Conservation (phyloP, 306 rosid genomes). For the Boehmeria nivea region DNA sequence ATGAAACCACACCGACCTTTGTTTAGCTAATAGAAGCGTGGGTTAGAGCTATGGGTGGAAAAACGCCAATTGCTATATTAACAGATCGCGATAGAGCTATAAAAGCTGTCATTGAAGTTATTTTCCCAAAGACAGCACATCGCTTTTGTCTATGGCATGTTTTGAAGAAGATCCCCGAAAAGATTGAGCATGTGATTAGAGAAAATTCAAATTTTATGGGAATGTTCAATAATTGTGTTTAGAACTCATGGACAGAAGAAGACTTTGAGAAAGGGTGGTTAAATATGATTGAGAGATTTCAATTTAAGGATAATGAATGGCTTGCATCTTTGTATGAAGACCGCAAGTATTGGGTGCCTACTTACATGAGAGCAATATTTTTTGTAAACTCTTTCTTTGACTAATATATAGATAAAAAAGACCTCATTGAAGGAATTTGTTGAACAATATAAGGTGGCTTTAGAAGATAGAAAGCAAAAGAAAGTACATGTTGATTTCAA, state of each 20-base stretch:
- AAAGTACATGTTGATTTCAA: slow-evolving; percentile 41
- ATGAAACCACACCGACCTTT: slow-evolving; percentile 32
- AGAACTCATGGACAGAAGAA: neutral
- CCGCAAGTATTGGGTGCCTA: neutral
- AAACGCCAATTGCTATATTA: slow-evolving; percentile 29
- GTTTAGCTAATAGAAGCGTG: slow-evolving; percentile 43
- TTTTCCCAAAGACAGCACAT: slow-evolving; percentile 34
- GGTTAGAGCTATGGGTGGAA: slow-evolving; percentile 34
- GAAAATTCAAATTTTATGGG: neutral
- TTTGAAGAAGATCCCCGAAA: neutral
- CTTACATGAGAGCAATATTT: slow-evolving; percentile 1
- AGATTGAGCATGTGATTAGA: neutral
- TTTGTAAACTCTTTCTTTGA: slow-evolving; percentile 36
- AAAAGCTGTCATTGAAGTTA: slow-evolving; percentile 31
- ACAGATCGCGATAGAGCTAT: slow-evolving; percentile 18
- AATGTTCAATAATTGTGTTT: neutral
- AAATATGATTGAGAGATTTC: neutral
- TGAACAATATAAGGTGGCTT: slow-evolving; percentile 23
- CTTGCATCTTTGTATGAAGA: slow-evolving; percentile 2
- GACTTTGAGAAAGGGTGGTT: slow-evolving; percentile 18
- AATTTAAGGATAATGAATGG: neutral
- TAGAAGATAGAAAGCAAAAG: slow-evolving; percentile 32
- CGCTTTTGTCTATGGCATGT: slow-evolving; percentile 43
- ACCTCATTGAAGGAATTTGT: slow-evolving; percentile 30
- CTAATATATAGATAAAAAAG: slow-evolving; percentile 30